phyloP scores from a whole-genome alignment of 345 rosid genomes.

The Eucalyptus paniculata region DNA sequence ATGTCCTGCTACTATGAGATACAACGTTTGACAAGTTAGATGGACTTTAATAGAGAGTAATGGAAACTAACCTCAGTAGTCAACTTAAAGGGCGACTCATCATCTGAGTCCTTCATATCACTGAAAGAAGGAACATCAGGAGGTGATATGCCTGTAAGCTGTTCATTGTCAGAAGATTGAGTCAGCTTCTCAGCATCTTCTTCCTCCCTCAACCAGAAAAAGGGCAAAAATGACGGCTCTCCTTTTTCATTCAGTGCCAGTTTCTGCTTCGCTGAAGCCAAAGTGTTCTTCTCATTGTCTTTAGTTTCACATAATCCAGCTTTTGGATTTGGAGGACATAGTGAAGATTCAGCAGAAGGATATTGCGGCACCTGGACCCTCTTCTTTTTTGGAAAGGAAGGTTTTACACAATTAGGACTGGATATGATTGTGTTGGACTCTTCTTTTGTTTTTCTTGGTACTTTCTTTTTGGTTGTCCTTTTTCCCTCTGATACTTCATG shows the following conservation, averaged over 20 bases:
- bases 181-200: conserved; percentile 34
- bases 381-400: conserved; percentile 79
- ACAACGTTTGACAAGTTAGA: background rate
- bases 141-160: conserved; percentile 26
- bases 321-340: conserved; percentile 4
- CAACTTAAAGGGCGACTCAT: conserved; percentile 17
- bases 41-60: background rate
- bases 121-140: conserved; percentile 69
- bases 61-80: conserved; percentile 10
- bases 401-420: conserved; percentile 24
- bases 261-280: conserved; percentile 7
- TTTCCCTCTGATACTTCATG: conserved; percentile 2
- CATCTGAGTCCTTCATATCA: conserved; percentile 69
- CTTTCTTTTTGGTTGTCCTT: conserved; percentile 6
- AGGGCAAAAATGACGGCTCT: conserved; percentile 35
- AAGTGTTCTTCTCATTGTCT: conserved; percentile 4
- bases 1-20: background rate
- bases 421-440: conserved; percentile 1
- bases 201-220: conserved; percentile 92
- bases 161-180: conserved; percentile 37
- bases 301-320: background rate
- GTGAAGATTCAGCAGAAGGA: conserved; percentile 22
- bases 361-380: conserved; percentile 72
- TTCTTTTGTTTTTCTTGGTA: conserved; percentile 3
- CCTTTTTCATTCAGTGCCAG: conserved; percentile 11